Evolutionary conservation across 2,329 filamentous ascomycete genomes (phyloP), one percentile per base, ranked within the genome.

Genomic region (Dothistroma pini): DNA sequence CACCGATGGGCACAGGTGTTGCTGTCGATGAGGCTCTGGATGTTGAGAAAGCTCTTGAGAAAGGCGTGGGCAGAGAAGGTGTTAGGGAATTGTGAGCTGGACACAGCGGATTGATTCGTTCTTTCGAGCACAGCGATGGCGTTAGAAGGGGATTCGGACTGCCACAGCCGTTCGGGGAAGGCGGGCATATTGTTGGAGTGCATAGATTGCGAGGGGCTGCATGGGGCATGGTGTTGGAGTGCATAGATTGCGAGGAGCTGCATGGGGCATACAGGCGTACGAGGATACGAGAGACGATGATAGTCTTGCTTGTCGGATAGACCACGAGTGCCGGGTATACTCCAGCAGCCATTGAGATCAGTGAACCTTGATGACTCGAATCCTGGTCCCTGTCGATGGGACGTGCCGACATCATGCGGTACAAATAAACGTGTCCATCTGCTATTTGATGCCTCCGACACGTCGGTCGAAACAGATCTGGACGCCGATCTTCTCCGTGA

Each of bases 1-100:
- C 75, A 0, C 79, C 72, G 0, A 82, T 76, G 35, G 76, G 72
- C 8, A 80, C 63, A 19, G 73, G 75, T 4, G 77, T 74, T 9
- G 74, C 70, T 6, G 65, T 77, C 71, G 60, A 73, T 19, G 66
- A 73, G 60, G 58, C 54, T 31, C 44, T 68, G 14, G 67, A 66
- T 29, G 61, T 68, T 22, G 66, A 70, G 57, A 69, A 66, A 56
- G 70, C 65, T 56, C 19, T 69, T 7, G 68, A 69, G 54, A 68
- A 68, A 56, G 69, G 66, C 54, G n/a, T 69, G 9, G 68, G 69
- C 51, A 68, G 68, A 55, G 64, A 52, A 32, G 19, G 53, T 22
- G 48, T 49, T 34, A 29, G 44, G 44, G 21, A 29, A 14, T 19
- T 53, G 52, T 56, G 47, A 31, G 29, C 11, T 21, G 31, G 50